Evolutionary conservation across 208 protist genomes (phyloP).

Genomic region (Leishmania amazonensis): DNA sequence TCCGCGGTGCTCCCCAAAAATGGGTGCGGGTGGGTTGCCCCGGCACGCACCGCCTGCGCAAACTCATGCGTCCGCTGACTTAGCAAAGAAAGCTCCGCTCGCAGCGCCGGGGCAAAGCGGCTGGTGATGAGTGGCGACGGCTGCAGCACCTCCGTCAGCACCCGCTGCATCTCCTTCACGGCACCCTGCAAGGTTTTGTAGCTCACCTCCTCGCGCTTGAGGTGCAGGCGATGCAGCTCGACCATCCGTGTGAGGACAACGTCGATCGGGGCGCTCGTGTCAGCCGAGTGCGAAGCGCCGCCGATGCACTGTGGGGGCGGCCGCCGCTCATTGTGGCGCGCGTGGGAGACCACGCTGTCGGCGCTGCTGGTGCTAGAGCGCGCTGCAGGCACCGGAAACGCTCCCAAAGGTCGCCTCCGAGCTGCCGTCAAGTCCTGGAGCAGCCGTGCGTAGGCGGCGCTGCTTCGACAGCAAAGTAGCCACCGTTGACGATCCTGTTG

Average conservation of each 20-base stretch:
- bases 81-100: conserved; percentile 20
- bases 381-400: background rate
- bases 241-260: conserved; percentile 16
- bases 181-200: conserved; percentile 30
- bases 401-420: background rate
- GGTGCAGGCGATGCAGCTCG: conserved; percentile 31
- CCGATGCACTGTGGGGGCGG: background rate
- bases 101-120: background rate
- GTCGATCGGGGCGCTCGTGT: conserved; percentile 9
- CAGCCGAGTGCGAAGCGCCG: background rate
- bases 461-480: conserved; percentile 25
- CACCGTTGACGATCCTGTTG: background rate
- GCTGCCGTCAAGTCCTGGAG: conserved; percentile 2
- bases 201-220: conserved; percentile 32
- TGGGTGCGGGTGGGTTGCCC: conserved; percentile 8
- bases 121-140: background rate
- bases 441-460: conserved; percentile 16
- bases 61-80: conserved; percentile 4
- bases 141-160: conserved; percentile 33
- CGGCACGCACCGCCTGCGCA: conserved; percentile 7
- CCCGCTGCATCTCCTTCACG: conserved; percentile 30
- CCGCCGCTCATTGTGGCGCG: background rate
- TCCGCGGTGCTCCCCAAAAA: background rate
- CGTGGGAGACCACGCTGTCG: background rate
- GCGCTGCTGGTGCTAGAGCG: background rate